A percentile compares a stretch with the other conserved stretches of the same genome.
Conservation (phyloP, 1,139 yeast genomes). For the Candida mesenterica region DNA sequence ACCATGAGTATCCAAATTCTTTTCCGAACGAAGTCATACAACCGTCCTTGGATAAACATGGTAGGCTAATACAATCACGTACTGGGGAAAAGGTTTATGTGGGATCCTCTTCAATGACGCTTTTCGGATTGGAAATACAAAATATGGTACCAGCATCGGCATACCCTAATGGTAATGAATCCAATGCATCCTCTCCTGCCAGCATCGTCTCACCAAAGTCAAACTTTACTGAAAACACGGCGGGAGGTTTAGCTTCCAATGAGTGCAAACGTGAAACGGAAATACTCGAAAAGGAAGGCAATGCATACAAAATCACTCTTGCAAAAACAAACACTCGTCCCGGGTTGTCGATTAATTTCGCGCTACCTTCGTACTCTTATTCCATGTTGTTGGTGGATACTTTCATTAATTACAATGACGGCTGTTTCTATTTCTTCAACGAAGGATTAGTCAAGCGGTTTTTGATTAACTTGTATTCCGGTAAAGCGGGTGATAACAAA, state of each 20-base stretch:
- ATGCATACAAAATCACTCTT: constrained; percentile 66
- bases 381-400: constrained; percentile 75
- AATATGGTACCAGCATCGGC: constrained; percentile 45
- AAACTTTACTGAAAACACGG: constrained; percentile 2
- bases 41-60: constrained; percentile 67
- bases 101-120: constrained; percentile 79
- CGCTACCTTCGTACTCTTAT: constrained; percentile 73
- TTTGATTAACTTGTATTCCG: constrained; percentile 57
- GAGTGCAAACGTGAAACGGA: constrained; percentile 35
- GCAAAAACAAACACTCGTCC: constrained; percentile 69
- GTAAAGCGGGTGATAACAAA: constrained; percentile 41
- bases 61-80: constrained; percentile 66
- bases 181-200: constrained; percentile 12
- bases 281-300: constrained; percentile 67
- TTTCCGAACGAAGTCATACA: constrained; percentile 49
- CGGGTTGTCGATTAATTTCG: constrained; percentile 63
- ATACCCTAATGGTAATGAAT: constrained; percentile 3
- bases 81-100: constrained; percentile 75
- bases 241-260: background rate
- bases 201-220: constrained; percentile 10
- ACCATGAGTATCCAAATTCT: background rate
- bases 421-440: constrained; percentile 83
- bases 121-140: constrained; percentile 74
- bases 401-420: constrained; percentile 76
- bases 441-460: constrained; percentile 73